Percentiles rank a stretch among this genome's conserved stretches.
Evolutionary conservation across 2,329 filamentous ascomycete genomes (phyloP).

Genomic region (Didymella keratinophila): DNA sequence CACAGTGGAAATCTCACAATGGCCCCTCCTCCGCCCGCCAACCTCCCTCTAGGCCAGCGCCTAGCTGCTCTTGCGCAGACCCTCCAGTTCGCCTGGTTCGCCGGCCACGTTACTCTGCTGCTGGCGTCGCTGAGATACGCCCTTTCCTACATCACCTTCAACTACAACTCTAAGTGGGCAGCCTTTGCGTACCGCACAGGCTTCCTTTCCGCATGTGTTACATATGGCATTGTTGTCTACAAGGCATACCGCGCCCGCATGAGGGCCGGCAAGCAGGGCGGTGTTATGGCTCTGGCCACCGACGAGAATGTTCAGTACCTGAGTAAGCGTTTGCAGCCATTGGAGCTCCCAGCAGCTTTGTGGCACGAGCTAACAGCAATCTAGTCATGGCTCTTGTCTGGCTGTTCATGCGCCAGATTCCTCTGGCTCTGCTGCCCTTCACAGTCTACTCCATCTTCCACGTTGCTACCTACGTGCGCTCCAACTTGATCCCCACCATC

Average conservation of each 20-base stretch:
- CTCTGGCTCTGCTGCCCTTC: conserved; percentile 90
- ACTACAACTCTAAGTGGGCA: conserved; percentile 80
- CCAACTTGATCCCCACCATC: conserved; percentile 88
- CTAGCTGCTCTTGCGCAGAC: conserved; percentile 83
- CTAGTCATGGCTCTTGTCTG: conserved; percentile 92
- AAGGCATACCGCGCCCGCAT: conserved; percentile 91
- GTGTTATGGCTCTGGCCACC: conserved; percentile 71
- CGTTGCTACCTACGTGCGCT: conserved; percentile 93
- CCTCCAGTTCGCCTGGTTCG: conserved; percentile 79
- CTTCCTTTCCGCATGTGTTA: conserved; percentile 87
- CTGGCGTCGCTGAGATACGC: conserved; percentile 82
- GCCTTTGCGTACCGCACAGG: conserved; percentile 87
- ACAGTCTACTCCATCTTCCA: conserved; percentile 98
- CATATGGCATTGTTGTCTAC: conserved; percentile 98
- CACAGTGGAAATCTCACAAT: conserved; percentile 55
- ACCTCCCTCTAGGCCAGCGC: conserved; percentile 75
- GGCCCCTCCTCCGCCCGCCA: conserved; percentile 77
- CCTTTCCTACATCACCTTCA: conserved; percentile 87
- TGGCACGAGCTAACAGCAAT: conserved; percentile 32
- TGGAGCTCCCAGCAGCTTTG: conserved; percentile 5
- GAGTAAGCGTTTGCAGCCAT: conserved; percentile 66
- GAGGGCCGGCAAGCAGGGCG: conserved; percentile 73
- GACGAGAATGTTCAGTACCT: conserved; percentile 99
- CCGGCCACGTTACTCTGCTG: conserved; percentile 85
- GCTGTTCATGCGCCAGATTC: conserved; percentile 89